Evolutionary conservation across 352 stramenopile genomes (phyloP), one percentile per base, ranked within the genome.

Genomic region (Pythium diclinum): DNA sequence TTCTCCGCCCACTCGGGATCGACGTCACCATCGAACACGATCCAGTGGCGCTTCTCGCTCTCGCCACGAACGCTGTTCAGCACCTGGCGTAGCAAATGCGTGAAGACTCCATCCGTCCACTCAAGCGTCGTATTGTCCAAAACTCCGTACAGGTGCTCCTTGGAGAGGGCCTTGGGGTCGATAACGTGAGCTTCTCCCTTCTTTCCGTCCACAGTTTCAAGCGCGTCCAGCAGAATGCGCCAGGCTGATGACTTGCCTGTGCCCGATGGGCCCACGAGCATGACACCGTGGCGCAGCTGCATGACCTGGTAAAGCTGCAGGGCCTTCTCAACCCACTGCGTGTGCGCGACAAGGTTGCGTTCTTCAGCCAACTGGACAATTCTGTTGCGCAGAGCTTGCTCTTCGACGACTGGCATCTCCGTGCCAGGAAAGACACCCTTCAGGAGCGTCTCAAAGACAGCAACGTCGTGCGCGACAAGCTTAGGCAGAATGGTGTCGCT

Each of bases 1-100:
- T 99, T 99, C 75, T 99, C 98, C 36, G 97, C 98, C 98, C 98
- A 99, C 73, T 99, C 96, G n/a, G 97, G 97, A 77, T 99, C 98
- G 21, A 99, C 97, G 72, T 99, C 97, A 52, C 98, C 98, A 81
- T 99, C 98, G 71, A 99, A 99, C 47, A 99, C 88, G 67, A 99
- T 99, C 97, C 97, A 99, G 73, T 99, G 95, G 5, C 95, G 85
- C 59, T 96, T 89, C 38, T 97, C 87, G 67, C 92, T 98, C 83
- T 99, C 97, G 59, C 97, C 97, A 59, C 97, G 87, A 44, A 99
- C 95, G 61, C 99, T 99, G 55, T 98, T 98, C 32, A 99, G 81
- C 46, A 99, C 78, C 66, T 97, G 88, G 9, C 98, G 87, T 8
- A 99, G 75, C 36, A 99, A 76, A 65, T 97, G 87, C 23, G 98